A percentile compares a stretch with the other conserved stretches of the same genome.
Evolutionary conservation across 75 land plant genomes (phyloP).

Genomic region (Cupressus sempervirens): DNA sequence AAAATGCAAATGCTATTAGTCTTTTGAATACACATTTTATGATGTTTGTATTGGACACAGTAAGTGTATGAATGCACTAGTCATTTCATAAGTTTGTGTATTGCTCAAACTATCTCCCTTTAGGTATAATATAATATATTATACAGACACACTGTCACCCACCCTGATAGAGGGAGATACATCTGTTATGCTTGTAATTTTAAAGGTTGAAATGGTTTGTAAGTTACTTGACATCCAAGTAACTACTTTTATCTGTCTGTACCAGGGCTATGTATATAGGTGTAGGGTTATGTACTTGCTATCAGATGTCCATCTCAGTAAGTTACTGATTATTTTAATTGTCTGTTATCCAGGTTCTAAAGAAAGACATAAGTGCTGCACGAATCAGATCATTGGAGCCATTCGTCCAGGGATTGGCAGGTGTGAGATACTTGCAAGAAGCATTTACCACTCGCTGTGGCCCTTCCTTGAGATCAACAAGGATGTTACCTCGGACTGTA

Average conservation of each 20-base stretch:
- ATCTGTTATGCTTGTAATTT: too few relatives aligned
- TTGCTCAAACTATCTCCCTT: not conserved
- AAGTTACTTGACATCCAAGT: not conserved
- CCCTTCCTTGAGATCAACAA: slow-evolving; percentile 31
- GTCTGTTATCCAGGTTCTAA: slow-evolving; percentile 47
- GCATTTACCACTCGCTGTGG: slow-evolving; percentile 72
- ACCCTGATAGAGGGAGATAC: not conserved
- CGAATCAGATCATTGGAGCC: slow-evolving; percentile 71
- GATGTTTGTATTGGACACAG: not conserved
- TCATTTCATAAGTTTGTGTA: not conserved
- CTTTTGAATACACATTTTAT: not conserved
- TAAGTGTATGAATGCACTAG: not conserved
- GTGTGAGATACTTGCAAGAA: slow-evolving; percentile 67
- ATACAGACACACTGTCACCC: not conserved
- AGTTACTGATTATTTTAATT: too few relatives aligned
- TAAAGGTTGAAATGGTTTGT: not conserved
- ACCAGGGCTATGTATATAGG: too few relatives aligned
- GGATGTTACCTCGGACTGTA: slow-evolving; percentile 45
- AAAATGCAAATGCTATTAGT: not conserved
- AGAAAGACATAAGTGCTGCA: slow-evolving; percentile 70
- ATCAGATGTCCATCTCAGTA: too few relatives aligned
- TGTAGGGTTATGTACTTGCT: too few relatives aligned
- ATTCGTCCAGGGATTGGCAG: slow-evolving; percentile 62
- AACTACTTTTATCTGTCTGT: too few relatives aligned
- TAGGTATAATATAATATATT: too few relatives aligned